These are phyloP conservation scores for Allomyces macrogynus DNA, from an alignment of 192 early-diverging fungal genomes.

Conservation along the genomic window DNA sequence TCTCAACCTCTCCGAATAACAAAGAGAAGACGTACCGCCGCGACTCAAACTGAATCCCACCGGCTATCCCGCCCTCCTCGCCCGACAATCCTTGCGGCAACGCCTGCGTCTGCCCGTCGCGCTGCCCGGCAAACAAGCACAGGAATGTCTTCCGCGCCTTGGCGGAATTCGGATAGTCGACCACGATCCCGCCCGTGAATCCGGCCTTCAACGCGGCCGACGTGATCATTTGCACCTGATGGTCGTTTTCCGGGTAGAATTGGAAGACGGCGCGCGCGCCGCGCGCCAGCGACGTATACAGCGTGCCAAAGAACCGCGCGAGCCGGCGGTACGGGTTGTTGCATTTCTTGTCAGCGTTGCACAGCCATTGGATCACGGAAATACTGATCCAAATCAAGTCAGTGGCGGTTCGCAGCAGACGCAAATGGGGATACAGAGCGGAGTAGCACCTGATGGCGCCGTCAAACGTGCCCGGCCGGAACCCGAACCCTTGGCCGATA, in stretches of 20 bases:
- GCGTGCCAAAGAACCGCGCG: slow-evolving; percentile 71
- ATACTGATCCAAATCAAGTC: slow-evolving; percentile 45
- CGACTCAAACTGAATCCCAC: slow-evolving; percentile 22
- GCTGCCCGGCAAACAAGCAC: slow-evolving; percentile 85
- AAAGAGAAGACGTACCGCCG: not conserved
- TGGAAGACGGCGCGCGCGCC: slow-evolving; percentile 93
- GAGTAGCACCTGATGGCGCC: slow-evolving; percentile 55
- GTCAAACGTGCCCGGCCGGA: slow-evolving; percentile 89
- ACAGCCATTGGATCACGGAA: slow-evolving; percentile 95
- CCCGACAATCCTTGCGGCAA: slow-evolving; percentile 39
- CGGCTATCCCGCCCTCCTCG: slow-evolving; percentile 27
- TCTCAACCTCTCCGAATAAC: too few relatives aligned
- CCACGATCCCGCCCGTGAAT: slow-evolving; percentile 84
- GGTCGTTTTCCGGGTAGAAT: slow-evolving; percentile 92
- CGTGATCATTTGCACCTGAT: slow-evolving; percentile 84
- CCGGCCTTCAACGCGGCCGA: slow-evolving; percentile 70
- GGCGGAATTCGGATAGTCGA: slow-evolving; percentile 89
- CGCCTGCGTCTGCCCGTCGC: slow-evolving; percentile 22
- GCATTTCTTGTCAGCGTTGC: slow-evolving; percentile 84
- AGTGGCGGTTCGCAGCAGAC: too few relatives aligned
- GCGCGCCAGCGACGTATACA: slow-evolving; percentile 69
- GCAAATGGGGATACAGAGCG: too few relatives aligned
- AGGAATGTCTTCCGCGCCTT: slow-evolving; percentile 95
- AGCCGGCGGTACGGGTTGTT: slow-evolving; percentile 70
- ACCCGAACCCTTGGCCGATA: slow-evolving; percentile 83